Base-by-base conservation (phyloP, 352 stramenopile species). In the Phytophthora colocasiae region DNA sequence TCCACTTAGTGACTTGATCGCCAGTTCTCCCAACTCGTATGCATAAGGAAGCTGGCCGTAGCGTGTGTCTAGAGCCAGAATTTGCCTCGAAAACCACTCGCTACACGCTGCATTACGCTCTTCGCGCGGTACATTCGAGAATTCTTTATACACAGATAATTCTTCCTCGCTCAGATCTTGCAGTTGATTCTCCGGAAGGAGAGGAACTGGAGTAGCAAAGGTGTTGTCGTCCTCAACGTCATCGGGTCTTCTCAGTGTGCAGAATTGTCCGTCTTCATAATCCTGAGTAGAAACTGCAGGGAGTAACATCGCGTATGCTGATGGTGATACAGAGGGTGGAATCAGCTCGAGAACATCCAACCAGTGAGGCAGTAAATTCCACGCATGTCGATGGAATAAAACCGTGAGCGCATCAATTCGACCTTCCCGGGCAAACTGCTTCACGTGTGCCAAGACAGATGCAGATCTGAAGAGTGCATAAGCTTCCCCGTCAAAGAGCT, bases 41-140 rank as follows among this genome's bases (percentile, higher is more conserved):
- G 83, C 80, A 45, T 71, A 67, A 4, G 43, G 49, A 27, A 94
- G 68, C 24, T 94, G 83, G 4, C 85, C 85, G 56, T 84, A 91
- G 3, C 76, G 41, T 15, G 65, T 63, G 22, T 94, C 85, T 52
- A 94, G 46, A 24, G 89, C 76, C 15, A 88, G 17, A 38, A 92
- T 81, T 15, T 79, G 82, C 26, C 59, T 56, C 12, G 40, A 74
- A 24, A 89, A 89, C 85, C 85, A 94, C 26, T 65, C 46, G 0
- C 59, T 63, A 29, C 83, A 91, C n/a, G 57, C 51, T 4, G 70
- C 36, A 38, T 67, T 62, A 27, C 64, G 56, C 6, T 83, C 63
- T 22, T 73, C 55, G 47, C 38, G 49, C 6, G 59, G 61, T 41
- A 78, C 43, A 2, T 44, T 53, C 1, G 56, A 58, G 17, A 61